Conservation (phyloP, 371 early-diverging fungal genomes). For the Mucor sp. region DNA sequence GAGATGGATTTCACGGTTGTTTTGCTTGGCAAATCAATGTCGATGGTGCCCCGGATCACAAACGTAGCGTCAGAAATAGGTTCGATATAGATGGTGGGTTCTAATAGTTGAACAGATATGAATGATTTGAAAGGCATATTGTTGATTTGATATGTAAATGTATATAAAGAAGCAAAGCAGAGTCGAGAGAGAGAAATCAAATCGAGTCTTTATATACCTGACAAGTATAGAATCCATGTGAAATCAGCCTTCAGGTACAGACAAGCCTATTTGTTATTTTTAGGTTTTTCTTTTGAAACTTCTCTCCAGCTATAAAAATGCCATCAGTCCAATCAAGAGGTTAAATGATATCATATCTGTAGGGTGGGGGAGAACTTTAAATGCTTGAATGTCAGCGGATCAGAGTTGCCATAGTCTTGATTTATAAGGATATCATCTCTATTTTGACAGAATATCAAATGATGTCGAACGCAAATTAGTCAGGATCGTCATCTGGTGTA, state of each 20-base stretch:
- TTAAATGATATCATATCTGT: neutral
- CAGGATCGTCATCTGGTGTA: neutral
- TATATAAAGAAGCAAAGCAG: neutral
- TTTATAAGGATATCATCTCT: neutral
- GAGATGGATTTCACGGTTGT: slow-evolving; percentile 12
- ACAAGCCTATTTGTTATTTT: neutral
- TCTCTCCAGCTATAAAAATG: neutral
- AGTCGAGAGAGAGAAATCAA: neutral
- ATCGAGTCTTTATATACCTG: neutral
- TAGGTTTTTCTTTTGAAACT: too few relatives aligned
- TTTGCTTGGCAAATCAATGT: slow-evolving; percentile 12
- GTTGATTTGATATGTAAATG: neutral
- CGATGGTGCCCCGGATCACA: slow-evolving; percentile 16
- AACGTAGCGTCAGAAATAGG: neutral
- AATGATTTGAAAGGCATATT: slow-evolving; percentile 20
- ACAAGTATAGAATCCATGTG: neutral
- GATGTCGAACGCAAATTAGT: neutral
- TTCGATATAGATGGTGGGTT: slow-evolving; percentile 17
- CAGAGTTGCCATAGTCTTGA: too few relatives aligned
- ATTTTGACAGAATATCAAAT: neutral
- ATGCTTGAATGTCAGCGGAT: neutral
- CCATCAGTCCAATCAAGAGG: neutral
- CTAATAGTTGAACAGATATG: slow-evolving; percentile 14
- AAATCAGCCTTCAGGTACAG: neutral
- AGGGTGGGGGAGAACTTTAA: neutral